Evolutionary conservation across 202 grass and related monocot genomes (phyloP), one percentile per base, ranked within the genome.

Genomic region (Zizania palustris): DNA sequence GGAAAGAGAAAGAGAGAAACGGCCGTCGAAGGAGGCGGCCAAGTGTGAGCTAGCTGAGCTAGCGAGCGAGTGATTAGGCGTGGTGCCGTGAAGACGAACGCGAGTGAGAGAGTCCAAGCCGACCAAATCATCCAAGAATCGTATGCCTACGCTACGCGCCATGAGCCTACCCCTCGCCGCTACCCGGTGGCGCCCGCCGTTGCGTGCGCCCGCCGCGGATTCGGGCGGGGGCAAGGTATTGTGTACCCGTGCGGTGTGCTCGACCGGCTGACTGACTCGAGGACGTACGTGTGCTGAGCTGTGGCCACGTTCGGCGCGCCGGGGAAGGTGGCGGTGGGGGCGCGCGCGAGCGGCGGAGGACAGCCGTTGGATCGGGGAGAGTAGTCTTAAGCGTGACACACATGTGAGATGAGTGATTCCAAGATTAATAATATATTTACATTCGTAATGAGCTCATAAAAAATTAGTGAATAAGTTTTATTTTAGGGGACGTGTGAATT

Each of bases 301-400:
- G 80, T 79, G 71, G 38, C 40, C 81, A 80, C 81, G 76, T 80
- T 75, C 56, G 75, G 9, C 43, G n/a, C n/a, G 49, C 60, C 36
- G 61, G 34, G 60, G 69, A 38, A 69, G 4, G 58, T n/a, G n/a
- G n/a, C n/a, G n/a, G n/a, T 42, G 45, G 18, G 61, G 65, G 42
- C 56, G 33, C 46, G 65, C 61, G 46, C 48, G 13, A 28, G 19
- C 28, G 20, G 9, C 51, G 3, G 11, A 28, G 11, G n/a, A 9
- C 4, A 21, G n/a, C 18, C 56, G 60, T 21, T 42, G 69, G 60
- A 22, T 77, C n/a, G 45, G 4, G 40, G n/a, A 15, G 9, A 11
- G 28, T 20, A n/a, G n/a, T n/a, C 28, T 28, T 28, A 1, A 2
- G 28, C 28, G 0, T 28, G 28, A 28, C 1, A 28, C 28, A 28